Conservation (phyloP, 805 yeast genomes). For the Wickerhamomyces xylosicus region DNA sequence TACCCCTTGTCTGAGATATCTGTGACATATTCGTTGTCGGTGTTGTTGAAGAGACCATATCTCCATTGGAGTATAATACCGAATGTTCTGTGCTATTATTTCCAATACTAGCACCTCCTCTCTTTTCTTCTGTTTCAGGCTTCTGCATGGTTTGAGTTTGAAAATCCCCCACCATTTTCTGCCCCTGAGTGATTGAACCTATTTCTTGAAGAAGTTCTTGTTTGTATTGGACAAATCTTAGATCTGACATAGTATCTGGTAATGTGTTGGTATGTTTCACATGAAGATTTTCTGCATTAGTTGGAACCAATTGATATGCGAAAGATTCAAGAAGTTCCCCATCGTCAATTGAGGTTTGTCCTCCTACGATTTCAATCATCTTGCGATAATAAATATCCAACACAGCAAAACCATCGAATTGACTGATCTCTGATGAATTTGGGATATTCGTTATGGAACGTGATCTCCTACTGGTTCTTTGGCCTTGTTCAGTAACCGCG, state of each 20-base stretch:
- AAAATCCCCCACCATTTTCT: too few relatives aligned
- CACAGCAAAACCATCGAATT: constrained; percentile 26
- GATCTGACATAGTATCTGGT: constrained; percentile 21
- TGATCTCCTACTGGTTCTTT: not conserved
- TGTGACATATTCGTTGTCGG: too few relatives aligned
- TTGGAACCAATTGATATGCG: constrained; percentile 5
- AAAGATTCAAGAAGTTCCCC: constrained; percentile 2
- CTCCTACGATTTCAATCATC: constrained; percentile 41
- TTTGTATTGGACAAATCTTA: not conserved
- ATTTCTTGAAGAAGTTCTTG: not conserved
- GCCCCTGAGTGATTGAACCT: too few relatives aligned
- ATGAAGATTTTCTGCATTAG: not conserved
- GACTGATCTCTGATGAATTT: constrained; percentile 4
- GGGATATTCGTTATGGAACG: constrained; percentile 7
- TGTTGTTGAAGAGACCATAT: too few relatives aligned
- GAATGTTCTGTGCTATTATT: too few relatives aligned
- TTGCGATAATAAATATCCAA: constrained; percentile 37
- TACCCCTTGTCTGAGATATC: not conserved
- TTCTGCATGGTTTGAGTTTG: too few relatives aligned
- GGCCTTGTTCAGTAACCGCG: constrained; percentile 1
- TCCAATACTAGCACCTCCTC: too few relatives aligned
- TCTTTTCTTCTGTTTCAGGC: too few relatives aligned
- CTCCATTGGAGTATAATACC: too few relatives aligned
- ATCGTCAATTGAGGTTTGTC: constrained; percentile 9
- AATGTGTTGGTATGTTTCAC: constrained; percentile 11